Conservation (phyloP, 2,329 filamentous ascomycete genomes). For the Nannizziopsis barbatae region DNA sequence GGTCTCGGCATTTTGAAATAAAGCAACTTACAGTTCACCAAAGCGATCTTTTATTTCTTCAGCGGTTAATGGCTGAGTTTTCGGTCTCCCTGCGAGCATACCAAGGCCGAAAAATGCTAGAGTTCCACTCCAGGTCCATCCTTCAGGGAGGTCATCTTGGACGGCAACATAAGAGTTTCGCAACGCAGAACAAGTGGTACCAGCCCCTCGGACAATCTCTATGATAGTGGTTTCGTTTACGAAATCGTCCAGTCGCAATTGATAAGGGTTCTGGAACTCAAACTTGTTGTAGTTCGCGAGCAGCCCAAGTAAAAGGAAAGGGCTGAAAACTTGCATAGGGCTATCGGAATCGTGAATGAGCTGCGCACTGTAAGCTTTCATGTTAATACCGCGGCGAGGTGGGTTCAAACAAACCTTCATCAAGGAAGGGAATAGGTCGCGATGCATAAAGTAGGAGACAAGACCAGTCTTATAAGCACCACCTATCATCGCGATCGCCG, state of each 20-base stretch:
- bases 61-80: conserved; percentile 51
- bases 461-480: conserved; percentile 94
- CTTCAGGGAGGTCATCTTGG: conserved; percentile 80
- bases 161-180: conserved; percentile 71
- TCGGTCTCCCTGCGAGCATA: conserved; percentile 57
- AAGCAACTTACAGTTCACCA: conserved; percentile 54
- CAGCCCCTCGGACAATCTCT: conserved; percentile 67
- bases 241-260: conserved; percentile 83
- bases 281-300: conserved; percentile 99
- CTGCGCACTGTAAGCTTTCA: conserved; percentile 34
- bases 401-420: conserved; percentile 59
- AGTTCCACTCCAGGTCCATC: conserved; percentile 73
- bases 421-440: conserved; percentile 83
- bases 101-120: conserved; percentile 77
- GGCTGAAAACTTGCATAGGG: conserved; percentile 52
- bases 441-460: conserved; percentile 86
- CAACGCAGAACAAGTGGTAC: conserved; percentile 55
- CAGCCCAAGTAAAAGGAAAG: conserved; percentile 73
- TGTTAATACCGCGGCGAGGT: not conserved
- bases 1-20: not conserved
- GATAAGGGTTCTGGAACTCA: conserved; percentile 93
- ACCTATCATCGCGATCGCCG: conserved; percentile 71
- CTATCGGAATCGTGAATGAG: conserved; percentile 70
- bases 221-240: conserved; percentile 82
- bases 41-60: conserved; percentile 79